A percentile compares a stretch with the other conserved stretches of the same genome.
These are phyloP conservation scores for Smallanthus sonchifolius DNA, from an alignment of 129 eudicot species.

Conservation along the genomic window DNA sequence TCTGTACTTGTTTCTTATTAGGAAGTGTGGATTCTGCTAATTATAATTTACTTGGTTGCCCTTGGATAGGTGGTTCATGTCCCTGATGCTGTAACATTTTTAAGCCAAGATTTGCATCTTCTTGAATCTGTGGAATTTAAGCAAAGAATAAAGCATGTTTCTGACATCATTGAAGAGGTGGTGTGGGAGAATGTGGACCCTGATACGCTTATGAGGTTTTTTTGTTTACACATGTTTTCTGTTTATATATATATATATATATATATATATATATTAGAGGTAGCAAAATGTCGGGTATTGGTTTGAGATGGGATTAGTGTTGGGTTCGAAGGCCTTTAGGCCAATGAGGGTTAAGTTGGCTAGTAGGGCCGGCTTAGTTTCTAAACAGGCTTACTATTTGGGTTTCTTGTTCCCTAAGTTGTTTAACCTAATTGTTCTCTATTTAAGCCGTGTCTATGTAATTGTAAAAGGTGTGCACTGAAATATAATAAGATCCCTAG, in stretches of 20 bases:
- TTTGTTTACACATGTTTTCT: not conserved
- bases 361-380: too few species aligned
- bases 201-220: slow-evolving; percentile 77
- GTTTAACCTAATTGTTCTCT: too few species aligned
- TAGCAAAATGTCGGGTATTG: not conserved
- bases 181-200: slow-evolving; percentile 83
- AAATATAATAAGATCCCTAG: too few species aligned
- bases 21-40: not conserved
- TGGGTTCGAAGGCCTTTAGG: too few species aligned
- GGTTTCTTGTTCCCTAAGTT: too few species aligned
- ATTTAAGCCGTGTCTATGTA: too few species aligned
- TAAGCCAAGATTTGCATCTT: slow-evolving; percentile 88
- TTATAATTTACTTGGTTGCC: slow-evolving; percentile 11
- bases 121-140: slow-evolving; percentile 83
- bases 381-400: too few species aligned
- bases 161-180: slow-evolving; percentile 68
- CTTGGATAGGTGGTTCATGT: slow-evolving; percentile 53
- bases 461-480: too few species aligned
- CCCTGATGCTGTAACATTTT: slow-evolving; percentile 46
- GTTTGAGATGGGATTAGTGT: not conserved
- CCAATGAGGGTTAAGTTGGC: too few species aligned
- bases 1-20: not conserved
- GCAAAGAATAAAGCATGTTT: slow-evolving; percentile 80
- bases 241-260: not conserved
- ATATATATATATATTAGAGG: not conserved